These are phyloP conservation scores for Eucalyptus marginata DNA, from an alignment of 345 rosid species.

Conservation along the genomic window DNA sequence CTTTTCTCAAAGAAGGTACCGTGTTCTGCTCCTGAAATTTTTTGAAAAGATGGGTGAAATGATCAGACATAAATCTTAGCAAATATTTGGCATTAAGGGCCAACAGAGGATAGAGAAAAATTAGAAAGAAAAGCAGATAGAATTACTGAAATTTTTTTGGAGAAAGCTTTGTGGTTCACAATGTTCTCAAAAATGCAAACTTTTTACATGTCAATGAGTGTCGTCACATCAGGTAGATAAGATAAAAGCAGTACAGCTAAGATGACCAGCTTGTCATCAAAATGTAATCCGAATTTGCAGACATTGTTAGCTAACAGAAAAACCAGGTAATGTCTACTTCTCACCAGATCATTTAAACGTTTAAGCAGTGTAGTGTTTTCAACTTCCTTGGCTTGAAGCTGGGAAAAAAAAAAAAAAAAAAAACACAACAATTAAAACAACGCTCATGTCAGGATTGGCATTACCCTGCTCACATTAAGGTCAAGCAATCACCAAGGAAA, in stretches of 20 bases:
- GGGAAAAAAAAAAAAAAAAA: background rate
- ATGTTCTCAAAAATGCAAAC: background rate
- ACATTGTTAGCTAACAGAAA: background rate
- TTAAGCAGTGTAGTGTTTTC: constrained; percentile 42
- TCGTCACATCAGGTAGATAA: background rate
- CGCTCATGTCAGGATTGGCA: background rate
- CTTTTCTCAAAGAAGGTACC: constrained; percentile 89
- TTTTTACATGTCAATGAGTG: background rate
- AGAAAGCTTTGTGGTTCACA: background rate
- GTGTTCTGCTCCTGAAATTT: constrained; percentile 63
- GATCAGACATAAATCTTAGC: background rate
- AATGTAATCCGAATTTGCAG: background rate
- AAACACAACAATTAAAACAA: background rate
- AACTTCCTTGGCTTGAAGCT: constrained; percentile 58
- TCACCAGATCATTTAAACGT: constrained; percentile 65
- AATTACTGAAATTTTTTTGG: background rate
- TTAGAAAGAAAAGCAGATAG: background rate
- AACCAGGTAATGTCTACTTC: background rate
- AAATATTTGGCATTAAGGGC: background rate
- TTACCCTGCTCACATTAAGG: background rate
- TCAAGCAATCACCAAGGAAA: background rate
- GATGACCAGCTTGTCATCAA: background rate
- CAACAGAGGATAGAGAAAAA: background rate
- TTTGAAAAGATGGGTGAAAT: background rate
- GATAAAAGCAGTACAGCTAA: background rate